A percentile compares a stretch with the other conserved stretches of the same genome.
Conservation (phyloP, 2,329 filamentous ascomycete species). For the Cytospora piceae region DNA sequence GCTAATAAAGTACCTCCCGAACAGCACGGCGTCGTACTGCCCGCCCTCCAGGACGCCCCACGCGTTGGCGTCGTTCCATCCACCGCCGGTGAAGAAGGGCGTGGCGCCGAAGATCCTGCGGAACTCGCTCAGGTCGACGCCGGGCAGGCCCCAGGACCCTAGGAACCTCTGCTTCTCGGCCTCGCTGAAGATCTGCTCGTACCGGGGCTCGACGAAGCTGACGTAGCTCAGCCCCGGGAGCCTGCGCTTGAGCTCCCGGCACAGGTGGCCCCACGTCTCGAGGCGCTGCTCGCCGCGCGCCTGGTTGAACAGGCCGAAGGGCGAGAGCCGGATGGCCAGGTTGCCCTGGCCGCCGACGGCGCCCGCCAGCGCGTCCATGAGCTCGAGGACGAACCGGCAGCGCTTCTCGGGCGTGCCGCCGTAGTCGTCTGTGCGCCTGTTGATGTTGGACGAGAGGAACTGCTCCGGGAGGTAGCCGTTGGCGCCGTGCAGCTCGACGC, state of each 20-base stretch:
- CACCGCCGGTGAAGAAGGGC: slow-evolving; percentile 40
- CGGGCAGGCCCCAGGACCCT: slow-evolving; percentile 22
- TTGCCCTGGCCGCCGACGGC: slow-evolving; percentile 57
- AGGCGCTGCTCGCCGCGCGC: slow-evolving; percentile 55
- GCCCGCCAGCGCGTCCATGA: slow-evolving; percentile 52
- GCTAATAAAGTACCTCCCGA: slow-evolving; percentile 48
- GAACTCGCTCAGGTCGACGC: slow-evolving; percentile 26
- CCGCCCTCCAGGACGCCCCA: slow-evolving; percentile 35
- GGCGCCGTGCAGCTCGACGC: slow-evolving; percentile 46
- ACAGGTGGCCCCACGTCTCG: slow-evolving; percentile 59
- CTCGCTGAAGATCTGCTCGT: slow-evolving; percentile 41
- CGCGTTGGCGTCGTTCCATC: slow-evolving; percentile 34
- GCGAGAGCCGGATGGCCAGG: slow-evolving; percentile 56
- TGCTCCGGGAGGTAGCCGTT: slow-evolving; percentile 53
- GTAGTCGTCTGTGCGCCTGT: slow-evolving; percentile 58
- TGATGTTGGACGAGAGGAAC: slow-evolving; percentile 57
- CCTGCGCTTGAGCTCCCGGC: slow-evolving; percentile 49
- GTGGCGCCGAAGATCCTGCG: slow-evolving; percentile 30
- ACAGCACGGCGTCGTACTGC: slow-evolving; percentile 39
- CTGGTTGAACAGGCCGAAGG: slow-evolving; percentile 58
- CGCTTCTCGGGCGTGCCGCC: slow-evolving; percentile 60
- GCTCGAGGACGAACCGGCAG: slow-evolving; percentile 54
- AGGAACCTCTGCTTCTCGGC: slow-evolving; percentile 36
- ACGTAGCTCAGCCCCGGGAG: slow-evolving; percentile 58
- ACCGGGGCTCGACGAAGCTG: slow-evolving; percentile 59